phyloP scores from a whole-genome alignment of 2,329 filamentous ascomycete genomes.

The Alternaria consortialis region DNA sequence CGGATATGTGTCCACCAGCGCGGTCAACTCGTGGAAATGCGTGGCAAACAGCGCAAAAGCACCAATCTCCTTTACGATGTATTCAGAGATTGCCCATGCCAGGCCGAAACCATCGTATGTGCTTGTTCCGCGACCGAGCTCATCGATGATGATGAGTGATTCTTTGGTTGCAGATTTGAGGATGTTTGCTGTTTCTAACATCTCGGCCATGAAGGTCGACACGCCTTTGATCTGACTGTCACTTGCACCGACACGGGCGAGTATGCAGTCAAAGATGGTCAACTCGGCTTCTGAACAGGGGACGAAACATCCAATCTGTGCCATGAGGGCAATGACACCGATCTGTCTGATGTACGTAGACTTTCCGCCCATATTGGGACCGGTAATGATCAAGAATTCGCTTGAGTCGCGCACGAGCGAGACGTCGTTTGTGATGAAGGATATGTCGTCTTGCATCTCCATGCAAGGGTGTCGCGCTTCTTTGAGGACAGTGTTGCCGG shows the following conservation, averaged over 20 bases:
- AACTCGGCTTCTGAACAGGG: conserved; percentile 90
- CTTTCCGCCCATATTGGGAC: conserved; percentile 99
- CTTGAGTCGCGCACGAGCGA: conserved; percentile 78
- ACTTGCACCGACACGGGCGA: conserved; percentile 92
- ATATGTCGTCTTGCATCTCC: conserved; percentile 98
- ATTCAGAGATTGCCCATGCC: conserved; percentile 98
- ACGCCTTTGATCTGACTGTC: conserved; percentile 98
- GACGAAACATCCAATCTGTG: conserved; percentile 95
- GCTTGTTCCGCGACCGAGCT: conserved; percentile 93
- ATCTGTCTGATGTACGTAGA: conserved; percentile 98
- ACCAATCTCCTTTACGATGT: conserved; percentile 94
- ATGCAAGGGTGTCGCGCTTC: conserved; percentile 97
- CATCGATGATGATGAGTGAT: conserved; percentile 97
- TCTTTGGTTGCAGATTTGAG: conserved; percentile 95
- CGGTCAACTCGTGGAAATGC: conserved; percentile 97
- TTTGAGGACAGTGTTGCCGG: conserved; percentile 86
- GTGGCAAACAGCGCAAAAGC: conserved; percentile 96
- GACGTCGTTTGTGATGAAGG: conserved; percentile 98
- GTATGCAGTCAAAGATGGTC: conserved; percentile 95
- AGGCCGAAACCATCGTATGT: conserved; percentile 98
- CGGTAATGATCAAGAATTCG: conserved; percentile 95
- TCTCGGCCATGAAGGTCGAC: conserved; percentile 99
- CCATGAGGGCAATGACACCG: conserved; percentile 96
- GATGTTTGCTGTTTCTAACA: conserved; percentile 98
- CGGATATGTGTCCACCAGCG: conserved; percentile 83